Evolutionary conservation across 179 eudicot genomes (phyloP), one percentile per base, ranked within the genome.

Genomic region (Drosera spatulata): DNA sequence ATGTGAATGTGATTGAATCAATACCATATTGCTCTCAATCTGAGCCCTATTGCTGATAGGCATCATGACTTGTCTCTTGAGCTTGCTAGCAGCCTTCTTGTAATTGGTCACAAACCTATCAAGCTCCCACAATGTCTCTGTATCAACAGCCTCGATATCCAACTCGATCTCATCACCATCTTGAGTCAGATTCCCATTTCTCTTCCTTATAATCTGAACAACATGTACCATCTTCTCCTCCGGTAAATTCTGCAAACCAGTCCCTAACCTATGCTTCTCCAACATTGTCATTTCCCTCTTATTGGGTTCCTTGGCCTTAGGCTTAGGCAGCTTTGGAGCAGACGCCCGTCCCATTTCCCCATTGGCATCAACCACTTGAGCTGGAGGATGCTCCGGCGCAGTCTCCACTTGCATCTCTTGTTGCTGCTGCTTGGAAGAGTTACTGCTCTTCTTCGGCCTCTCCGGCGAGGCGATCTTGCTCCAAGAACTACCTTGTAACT

Each of bases 121-220:
- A 33, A 90, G 86, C 69, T 90, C 97, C 97, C 97, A 90, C 8
- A 90, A 79, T 0, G 97, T 90, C 69, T 90, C 97, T 0, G 76
- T 79, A 50, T 90, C 97, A 50, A 90, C 76, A 0, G 93, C 95
- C 69, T 87, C 95, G 6, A 90, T 90, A 54, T 90, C 97, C 0
- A 90, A 85, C 82, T 90, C 97, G 48, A 90, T 90, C 61, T 90
- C 97, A 67, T 87, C 97, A 46, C 90, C 97, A 14, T 84, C 86
- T 53, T 84, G 95, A 0, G 75, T 79, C 77, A 84, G 65, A 43
- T 79, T 74, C 49, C 72, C 79, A 57, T 86, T 86, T 53, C 95
- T 68, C 77, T 84, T 86, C 66, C 83, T 60, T 8, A 88, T 79
- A 39, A 88, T 88, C 75, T 85, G 87, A 41, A 90, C 71, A 69